Conservation (phyloP, 345 rosid species). For the Eucalyptus dawsonii region DNA sequence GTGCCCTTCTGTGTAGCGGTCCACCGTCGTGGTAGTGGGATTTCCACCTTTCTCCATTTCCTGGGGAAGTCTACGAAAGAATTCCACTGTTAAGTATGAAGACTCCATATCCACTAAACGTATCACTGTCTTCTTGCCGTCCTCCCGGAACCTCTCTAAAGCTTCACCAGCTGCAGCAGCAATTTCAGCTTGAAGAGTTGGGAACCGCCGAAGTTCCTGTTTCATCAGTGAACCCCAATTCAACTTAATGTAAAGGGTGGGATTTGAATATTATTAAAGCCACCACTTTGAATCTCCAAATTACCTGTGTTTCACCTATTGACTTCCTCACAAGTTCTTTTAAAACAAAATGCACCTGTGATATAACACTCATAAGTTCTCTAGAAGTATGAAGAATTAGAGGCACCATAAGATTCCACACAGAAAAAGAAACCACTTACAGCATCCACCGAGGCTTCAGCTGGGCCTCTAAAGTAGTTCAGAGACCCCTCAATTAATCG, state of each 20-base stretch:
- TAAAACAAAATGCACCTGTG: slow-evolving; percentile 66
- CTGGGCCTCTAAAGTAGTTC: slow-evolving; percentile 72
- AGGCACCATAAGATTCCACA: background rate
- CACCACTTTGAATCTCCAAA: background rate
- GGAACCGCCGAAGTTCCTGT: slow-evolving; percentile 76
- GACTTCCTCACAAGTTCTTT: slow-evolving; percentile 82
- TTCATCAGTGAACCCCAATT: background rate
- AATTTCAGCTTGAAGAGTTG: slow-evolving; percentile 60
- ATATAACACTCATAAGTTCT: background rate
- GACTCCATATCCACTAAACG: slow-evolving; percentile 80
- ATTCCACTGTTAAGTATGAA: slow-evolving; percentile 67
- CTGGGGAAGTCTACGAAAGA: slow-evolving; percentile 73
- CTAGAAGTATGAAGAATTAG: background rate
- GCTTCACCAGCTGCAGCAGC: slow-evolving; percentile 56
- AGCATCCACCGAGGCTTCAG: slow-evolving; percentile 86
- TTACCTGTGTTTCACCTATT: slow-evolving; percentile 59
- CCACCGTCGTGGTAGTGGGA: slow-evolving; percentile 13
- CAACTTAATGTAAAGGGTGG: too few relatives aligned
- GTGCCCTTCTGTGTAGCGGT: slow-evolving; percentile 56
- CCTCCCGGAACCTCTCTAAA: slow-evolving; percentile 63
- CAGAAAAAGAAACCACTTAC: slow-evolving; percentile 21
- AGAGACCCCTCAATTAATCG: slow-evolving; percentile 61
- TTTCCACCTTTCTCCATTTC: slow-evolving; percentile 32
- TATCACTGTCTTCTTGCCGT: slow-evolving; percentile 52
- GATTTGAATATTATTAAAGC: background rate